Percentiles rank a stretch among this genome's conserved stretches.
Conservation (phyloP, 495 filamentous ascomycete genomes). For the Hypoxylon lienhwacheense region DNA sequence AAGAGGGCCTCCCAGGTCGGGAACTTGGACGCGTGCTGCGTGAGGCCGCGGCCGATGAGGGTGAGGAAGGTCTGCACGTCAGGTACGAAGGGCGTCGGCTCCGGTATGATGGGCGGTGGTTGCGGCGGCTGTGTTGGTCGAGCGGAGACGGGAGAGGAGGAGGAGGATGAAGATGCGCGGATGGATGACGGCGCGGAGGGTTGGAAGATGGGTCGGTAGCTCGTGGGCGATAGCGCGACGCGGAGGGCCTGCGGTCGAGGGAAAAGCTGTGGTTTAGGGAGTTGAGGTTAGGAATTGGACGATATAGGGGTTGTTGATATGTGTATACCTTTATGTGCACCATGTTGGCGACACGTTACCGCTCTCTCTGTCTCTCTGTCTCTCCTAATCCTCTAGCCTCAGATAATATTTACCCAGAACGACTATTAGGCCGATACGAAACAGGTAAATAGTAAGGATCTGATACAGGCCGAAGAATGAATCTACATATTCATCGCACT, state of each 20-base stretch:
- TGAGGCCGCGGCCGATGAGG: constrained; percentile 84
- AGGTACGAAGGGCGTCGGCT: constrained; percentile 80
- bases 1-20: constrained; percentile 89
- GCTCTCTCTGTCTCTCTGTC: no score
- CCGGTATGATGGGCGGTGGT: constrained; percentile 57
- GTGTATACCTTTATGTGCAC: constrained; percentile 36
- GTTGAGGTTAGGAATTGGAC: neutral
- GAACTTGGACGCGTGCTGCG: constrained; percentile 78
- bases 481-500: no score
- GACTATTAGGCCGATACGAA: constrained; percentile 7
- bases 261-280: constrained; percentile 20
- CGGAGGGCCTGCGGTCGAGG: constrained; percentile 33
- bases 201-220: constrained; percentile 21
- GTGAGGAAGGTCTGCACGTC: constrained; percentile 86
- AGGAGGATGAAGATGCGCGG: constrained; percentile 36
- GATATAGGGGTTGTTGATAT: neutral
- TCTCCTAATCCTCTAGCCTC: neutral
- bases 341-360: constrained; percentile 16
- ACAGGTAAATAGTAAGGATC: no score
- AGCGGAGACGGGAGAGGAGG: no score
- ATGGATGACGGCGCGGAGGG: constrained; percentile 26
- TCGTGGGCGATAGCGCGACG: constrained; percentile 6
- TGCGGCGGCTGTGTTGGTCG: no score
- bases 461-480: no score
- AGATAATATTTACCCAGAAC: neutral